Base-by-base conservation (phyloP, 345 rosid species). In the Eucalyptus pumila region DNA sequence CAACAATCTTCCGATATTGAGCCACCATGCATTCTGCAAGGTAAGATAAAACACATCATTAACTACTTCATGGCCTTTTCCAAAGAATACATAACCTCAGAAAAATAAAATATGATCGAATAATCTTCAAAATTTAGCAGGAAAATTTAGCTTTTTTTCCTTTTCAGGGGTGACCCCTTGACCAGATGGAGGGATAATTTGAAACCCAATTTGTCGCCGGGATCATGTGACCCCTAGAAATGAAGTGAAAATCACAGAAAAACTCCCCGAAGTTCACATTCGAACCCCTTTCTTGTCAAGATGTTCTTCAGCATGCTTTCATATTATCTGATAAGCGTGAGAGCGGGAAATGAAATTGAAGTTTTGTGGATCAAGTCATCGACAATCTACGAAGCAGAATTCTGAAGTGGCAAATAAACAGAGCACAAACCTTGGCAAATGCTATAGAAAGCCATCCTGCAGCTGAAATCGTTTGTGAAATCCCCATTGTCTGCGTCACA, bases 381-480 rank as follows among this genome's bases (percentile, higher is more conserved):
- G 7, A 37, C 83, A 40, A 37, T 24, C n/a, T 56, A 50, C 10
- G 5, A 19, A 37, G 3, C 32, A 76, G 48, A 50, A 34, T 48
- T 60, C 47, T 49, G 32, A 54, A 83, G 58, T 8, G 45, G 5
- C 76, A 32, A 40, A 54, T 45, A 14, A n/a, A 37, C 88, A 88
- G 80, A 37, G 14, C 87, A 45, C 19, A 85, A 86, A 94, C 92
- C 94, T 93, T 88, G 23, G 96, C 93, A 48, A 92, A 81, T 85
- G 92, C 92, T 86, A 95, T 93, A 40, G 89, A 88, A 51, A 95
- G 91, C 97, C 97, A 95, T 42, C 96, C 96, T 8, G 86, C 45
- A 30, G 90, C 89, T 86, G 92, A 90, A 89, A 95, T 92, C 16
- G 87, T 37, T 76, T 92, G 92, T 30, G 96, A 92, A 30, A 94